These are phyloP conservation scores for Populus alba DNA, from an alignment of 345 rosid genomes.

Conservation along the genomic window DNA sequence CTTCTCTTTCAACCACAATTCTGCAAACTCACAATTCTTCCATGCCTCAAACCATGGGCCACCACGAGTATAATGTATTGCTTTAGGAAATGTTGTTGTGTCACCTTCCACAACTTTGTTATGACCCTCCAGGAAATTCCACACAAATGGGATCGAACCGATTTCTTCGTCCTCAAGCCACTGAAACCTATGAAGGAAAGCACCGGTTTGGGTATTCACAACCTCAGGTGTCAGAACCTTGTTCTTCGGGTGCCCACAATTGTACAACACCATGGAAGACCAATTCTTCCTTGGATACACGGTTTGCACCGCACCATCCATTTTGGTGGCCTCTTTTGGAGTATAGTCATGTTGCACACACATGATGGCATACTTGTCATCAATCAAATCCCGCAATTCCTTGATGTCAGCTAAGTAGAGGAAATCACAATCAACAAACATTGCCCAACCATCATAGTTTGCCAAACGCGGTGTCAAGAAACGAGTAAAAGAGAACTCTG, in stretches of 20 bases:
- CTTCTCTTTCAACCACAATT: conserved; percentile 80
- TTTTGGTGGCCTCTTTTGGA: conserved; percentile 87
- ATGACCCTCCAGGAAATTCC: conserved; percentile 98
- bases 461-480: conserved; percentile 89
- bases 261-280: conserved; percentile 98
- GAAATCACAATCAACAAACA: conserved; percentile 96
- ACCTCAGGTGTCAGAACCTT: conserved; percentile 58
- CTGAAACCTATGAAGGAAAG: conserved; percentile 93
- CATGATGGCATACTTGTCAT: conserved; percentile 85
- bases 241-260: conserved; percentile 90
- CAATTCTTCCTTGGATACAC: conserved; percentile 96
- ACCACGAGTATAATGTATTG: conserved; percentile 88
- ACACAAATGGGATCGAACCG: conserved; percentile 75
- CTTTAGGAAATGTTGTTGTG: conserved; percentile 61
- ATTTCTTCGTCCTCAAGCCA: conserved; percentile 91
- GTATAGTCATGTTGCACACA: conserved; percentile 94
- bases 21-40: conserved; percentile 91
- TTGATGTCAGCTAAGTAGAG: conserved; percentile 87
- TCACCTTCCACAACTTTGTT: conserved; percentile 68
- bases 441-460: conserved; percentile 81
- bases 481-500: conserved; percentile 89
- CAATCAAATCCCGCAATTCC: conserved; percentile 63
- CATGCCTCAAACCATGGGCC: conserved; percentile 98
- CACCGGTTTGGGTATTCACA: conserved; percentile 77
- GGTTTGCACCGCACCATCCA: conserved; percentile 96